phyloP scores from a whole-genome alignment of 345 rosid genomes.

The Aurinia saxatilis region DNA sequence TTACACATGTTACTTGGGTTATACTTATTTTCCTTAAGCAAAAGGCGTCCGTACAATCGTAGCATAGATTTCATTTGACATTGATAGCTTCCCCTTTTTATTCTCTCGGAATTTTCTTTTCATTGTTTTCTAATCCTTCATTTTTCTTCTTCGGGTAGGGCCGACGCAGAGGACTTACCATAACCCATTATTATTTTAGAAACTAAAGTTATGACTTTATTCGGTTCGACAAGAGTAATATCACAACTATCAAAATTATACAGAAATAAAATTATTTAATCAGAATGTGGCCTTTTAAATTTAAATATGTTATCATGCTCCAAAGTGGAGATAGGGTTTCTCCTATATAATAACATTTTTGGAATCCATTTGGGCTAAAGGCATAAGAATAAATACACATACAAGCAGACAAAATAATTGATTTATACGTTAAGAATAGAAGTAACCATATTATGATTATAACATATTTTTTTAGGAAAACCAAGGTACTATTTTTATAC shows the following conservation, averaged over 20 bases:
- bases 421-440: background rate
- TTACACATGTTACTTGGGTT: slow-evolving; percentile 9
- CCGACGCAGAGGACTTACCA: slow-evolving; percentile 15
- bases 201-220: background rate
- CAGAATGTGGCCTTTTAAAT: slow-evolving; percentile 1
- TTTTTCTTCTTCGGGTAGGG: slow-evolving; percentile 16
- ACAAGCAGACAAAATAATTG: slow-evolving; percentile 15
- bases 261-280: background rate
- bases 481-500: background rate
- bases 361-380: slow-evolving; percentile 21
- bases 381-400: slow-evolving; percentile 22
- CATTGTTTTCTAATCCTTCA: background rate
- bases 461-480: background rate
- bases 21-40: background rate
- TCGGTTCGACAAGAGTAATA: slow-evolving; percentile 14
- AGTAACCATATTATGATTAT: background rate
- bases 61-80: slow-evolving; percentile 24
- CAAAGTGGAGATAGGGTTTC: slow-evolving; percentile 29
- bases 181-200: background rate
- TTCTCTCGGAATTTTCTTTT: slow-evolving; percentile 21
- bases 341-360: slow-evolving; percentile 11
- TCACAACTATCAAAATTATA: slow-evolving; percentile 1
- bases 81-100: slow-evolving; percentile 13
- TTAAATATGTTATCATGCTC: slow-evolving; percentile 24
- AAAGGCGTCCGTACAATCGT: slow-evolving; percentile 18